A percentile compares a stretch with the other conserved stretches of the same genome.
These are phyloP conservation scores for Arthrobotrys iridis DNA, from an alignment of 2,329 filamentous ascomycete species.

Conservation along the genomic window DNA sequence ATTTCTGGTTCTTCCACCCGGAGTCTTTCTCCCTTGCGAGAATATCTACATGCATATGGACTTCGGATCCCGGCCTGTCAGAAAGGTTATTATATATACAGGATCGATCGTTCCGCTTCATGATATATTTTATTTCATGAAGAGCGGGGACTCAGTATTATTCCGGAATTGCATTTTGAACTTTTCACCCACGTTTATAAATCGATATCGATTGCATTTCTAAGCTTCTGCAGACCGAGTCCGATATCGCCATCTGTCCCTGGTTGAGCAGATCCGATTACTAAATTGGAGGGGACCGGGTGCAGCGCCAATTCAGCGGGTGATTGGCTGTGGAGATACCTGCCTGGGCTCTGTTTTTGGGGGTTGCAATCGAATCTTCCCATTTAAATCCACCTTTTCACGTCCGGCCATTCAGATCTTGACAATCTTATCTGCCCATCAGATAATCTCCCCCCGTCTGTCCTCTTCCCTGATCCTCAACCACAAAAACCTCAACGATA, in stretches of 20 bases:
- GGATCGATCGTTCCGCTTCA: background rate
- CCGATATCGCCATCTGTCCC: slow-evolving; percentile 21
- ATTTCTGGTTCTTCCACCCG: background rate
- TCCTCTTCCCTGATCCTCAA: background rate
- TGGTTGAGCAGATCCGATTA: background rate
- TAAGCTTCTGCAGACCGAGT: background rate
- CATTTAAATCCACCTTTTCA: slow-evolving; percentile 4
- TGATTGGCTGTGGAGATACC: slow-evolving; percentile 2
- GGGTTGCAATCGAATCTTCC: background rate
- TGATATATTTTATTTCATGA: background rate
- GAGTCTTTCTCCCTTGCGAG: slow-evolving; percentile 13
- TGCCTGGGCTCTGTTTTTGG: background rate
- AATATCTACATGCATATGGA: background rate
- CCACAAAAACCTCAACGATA: background rate
- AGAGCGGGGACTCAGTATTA: no score
- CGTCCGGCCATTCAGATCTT: background rate
- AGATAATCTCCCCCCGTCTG: slow-evolving; percentile 29
- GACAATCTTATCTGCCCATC: slow-evolving; percentile 44
- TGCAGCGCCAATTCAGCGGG: slow-evolving; percentile 11
- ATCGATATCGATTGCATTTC: slow-evolving; percentile 7
- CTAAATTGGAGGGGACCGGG: background rate
- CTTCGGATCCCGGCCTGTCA: background rate
- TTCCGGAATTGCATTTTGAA: no score
- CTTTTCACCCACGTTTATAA: no score
- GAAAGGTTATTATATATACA: background rate